Evolutionary conservation across 352 stramenopile species (phyloP), one percentile per base, ranked within the genome.

Genomic region (Phytophthora palmivora): DNA sequence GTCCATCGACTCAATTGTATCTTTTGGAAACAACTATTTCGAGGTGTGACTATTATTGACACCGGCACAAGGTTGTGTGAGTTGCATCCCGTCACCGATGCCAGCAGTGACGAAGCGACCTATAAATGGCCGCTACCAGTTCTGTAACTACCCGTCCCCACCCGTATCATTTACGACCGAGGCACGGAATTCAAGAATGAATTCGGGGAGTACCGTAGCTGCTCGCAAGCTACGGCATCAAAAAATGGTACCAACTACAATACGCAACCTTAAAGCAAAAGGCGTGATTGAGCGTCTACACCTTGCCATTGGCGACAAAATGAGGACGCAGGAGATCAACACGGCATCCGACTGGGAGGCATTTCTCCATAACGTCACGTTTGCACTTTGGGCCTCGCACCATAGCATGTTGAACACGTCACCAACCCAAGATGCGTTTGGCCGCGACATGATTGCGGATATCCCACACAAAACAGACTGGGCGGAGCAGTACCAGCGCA

Each of bases 361-460:
- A 2, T 54, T 54, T 11, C 18, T 43, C 11, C 46, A 54, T 42
- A 21, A 43, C 8, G 30, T 18, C 6, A 54, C 46, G 7, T 54
- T n/a, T 43, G 47, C 30, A 2, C 36, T 54, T 2, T 18, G 47
- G 32, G 36, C 32, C 6, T 34, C 32, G 1, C n/a, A 34, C 19
- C 47, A 54, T 14, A 30, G 32, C 33, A 54, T 54, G 47, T 19
- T 44, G 16, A 33, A 33, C n/a, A n/a, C n/a, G n/a, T n/a, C n/a
- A n/a, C n/a, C 5, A 19, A 24, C 49, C 0, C 36, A 57, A 47
- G 36, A n/a, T 7, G 30, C 36, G 19, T 47, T 57, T 18, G 36
- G 37, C 2, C 36, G 36, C 8, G 49, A 47, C 24, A 57, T 57
- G 49, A 9, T 57, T 2, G 34, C 47, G 11, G 49, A 47, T 16